phyloP scores from a whole-genome alignment of 176 grass and related monocot species.

The Themeda triandra region DNA sequence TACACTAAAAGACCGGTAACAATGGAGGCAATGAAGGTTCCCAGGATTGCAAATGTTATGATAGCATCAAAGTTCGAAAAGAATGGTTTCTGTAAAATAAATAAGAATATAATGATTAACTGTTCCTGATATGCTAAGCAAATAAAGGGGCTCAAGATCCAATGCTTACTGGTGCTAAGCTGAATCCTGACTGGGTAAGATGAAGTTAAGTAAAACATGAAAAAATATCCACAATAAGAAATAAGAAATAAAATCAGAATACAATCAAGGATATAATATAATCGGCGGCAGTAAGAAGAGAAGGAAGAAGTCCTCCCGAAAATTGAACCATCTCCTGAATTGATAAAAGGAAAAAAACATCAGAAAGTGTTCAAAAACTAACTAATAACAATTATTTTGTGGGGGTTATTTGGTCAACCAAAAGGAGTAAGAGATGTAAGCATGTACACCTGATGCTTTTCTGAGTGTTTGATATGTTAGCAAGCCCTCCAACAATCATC shows the following conservation, averaged over 20 bases:
- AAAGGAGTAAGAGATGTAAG: neutral
- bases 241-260: conserved; percentile 27
- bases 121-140: neutral
- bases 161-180: conserved; percentile 75
- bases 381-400: conserved; percentile 9
- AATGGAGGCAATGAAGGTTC: conserved; percentile 87
- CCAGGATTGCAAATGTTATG: conserved; percentile 88
- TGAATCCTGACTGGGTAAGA: conserved; percentile 83
- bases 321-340: conserved; percentile 94
- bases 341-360: conserved; percentile 18
- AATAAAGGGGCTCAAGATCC: neutral
- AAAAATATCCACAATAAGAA: neutral
- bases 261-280: conserved; percentile 91
- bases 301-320: conserved; percentile 92
- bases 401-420: neutral
- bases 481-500: conserved; percentile 80
- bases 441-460: conserved; percentile 67
- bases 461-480: conserved; percentile 84
- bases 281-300: conserved; percentile 94
- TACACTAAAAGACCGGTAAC: conserved; percentile 88
- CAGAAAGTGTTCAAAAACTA: conserved; percentile 6
- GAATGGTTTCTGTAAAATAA: conserved; percentile 72
- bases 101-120: neutral
- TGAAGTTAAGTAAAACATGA: conserved; percentile 70
- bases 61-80: conserved; percentile 97